These are phyloP conservation scores for Waltergamsia citrina DNA, from an alignment of 2,329 filamentous ascomycete species.

Conservation along the genomic window DNA sequence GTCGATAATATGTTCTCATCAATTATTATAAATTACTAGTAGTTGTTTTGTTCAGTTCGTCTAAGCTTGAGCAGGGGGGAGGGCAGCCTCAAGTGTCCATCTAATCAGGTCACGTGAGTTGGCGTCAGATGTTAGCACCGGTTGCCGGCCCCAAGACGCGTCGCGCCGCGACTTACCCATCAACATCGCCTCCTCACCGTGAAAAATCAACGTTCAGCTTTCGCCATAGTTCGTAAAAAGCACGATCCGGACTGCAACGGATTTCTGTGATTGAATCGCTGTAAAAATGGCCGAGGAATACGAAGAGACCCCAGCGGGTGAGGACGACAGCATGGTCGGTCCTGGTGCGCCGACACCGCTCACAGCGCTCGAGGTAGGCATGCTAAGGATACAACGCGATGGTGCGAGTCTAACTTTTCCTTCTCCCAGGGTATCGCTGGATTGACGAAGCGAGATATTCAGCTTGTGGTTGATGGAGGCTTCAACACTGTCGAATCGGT, in stretches of 20 bases:
- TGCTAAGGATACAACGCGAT: neutral
- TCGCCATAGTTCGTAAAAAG: conserved; percentile 1
- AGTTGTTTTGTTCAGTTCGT: neutral
- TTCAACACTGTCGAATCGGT: conserved; percentile 94
- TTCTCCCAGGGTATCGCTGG: conserved; percentile 73
- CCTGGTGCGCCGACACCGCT: conserved; percentile 93
- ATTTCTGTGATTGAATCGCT: neutral
- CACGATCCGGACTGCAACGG: neutral
- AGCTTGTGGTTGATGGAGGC: conserved; percentile 82
- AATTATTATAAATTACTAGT: no score
- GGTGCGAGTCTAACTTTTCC: neutral
- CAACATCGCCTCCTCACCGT: conserved; percentile 10
- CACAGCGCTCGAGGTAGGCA: conserved; percentile 68
- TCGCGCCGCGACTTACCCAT: conserved; percentile 17
- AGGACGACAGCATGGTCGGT: conserved; percentile 65
- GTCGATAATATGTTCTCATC: no score
- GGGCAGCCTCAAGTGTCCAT: neutral
- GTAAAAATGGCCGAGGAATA: conserved; percentile 41
- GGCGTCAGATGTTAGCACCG: conserved; percentile 19
- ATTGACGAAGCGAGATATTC: conserved; percentile 90
- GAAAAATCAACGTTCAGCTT: conserved; percentile 7
- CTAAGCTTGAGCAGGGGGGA: neutral
- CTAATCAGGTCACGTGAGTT: conserved; percentile 22
- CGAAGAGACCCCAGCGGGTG: conserved; percentile 55
- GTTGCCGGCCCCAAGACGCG: conserved; percentile 21